Base-by-base conservation (phyloP, 371 early-diverging fungal species). In the Batrachochytrium dendrobatidis region DNA sequence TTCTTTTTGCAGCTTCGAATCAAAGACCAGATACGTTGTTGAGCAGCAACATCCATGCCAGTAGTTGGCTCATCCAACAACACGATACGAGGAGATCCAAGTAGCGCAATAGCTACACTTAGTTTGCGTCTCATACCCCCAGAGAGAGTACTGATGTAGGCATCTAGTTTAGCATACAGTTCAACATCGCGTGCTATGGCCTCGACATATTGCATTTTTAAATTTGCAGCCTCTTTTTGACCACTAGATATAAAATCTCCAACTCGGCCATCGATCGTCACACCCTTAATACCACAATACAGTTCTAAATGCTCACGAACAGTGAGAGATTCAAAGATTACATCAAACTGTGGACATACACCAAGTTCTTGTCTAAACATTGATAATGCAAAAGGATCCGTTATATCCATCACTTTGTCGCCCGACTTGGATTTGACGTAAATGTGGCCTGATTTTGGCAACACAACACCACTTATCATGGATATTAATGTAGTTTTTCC, bases 401-500 rank as follows among this genome's bases (percentile, higher is more conserved):
- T 26, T 20, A 26, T 26, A 45, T 45, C 46, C 6, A 45, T 20
- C 46, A 45, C 46, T 3, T 20, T 12, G 5, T 3, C 26, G 46
- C 46, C 12, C 7, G 7, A 5, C 24, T 3, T 12, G 46, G 24
- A 3, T 5, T 12, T 3, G 6, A 45, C 3, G 46, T 45, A 45
- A 5, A 45, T 12, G 46, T 45, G 3, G 46, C 46, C 46, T 20
- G 7, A 26, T 5, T 20, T 45, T 5, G 46, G 46, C 46, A 24
- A 26, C 46, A 45, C 46, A 45, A 45, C 26, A 5, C 88, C 87
- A 7, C 83, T 84, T 58, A 89, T 54, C 29, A 86, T 84, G 34
- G 72, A 69, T 31, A 87, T 85, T 44, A 85, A 52, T 2, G 87
- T 83, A 5, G 85, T 82, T 64, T 87, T 86, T 26, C 79, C 77